Conservation (phyloP, 2,329 filamentous ascomycete species). For the Microdochium bolleyi region DNA sequence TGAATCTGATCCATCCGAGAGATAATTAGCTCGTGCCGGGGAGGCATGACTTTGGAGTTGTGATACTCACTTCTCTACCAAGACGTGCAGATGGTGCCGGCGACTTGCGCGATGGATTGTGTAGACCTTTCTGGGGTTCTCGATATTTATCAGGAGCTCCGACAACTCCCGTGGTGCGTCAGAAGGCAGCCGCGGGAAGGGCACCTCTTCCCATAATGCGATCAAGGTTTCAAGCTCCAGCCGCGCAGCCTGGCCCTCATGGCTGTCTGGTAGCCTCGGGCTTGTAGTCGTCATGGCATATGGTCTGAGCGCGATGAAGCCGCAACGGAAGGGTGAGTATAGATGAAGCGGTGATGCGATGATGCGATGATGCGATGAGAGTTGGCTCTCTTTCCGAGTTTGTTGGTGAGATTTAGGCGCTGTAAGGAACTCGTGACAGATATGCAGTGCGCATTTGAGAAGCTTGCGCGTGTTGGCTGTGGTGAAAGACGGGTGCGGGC, state of each 20-base stretch:
- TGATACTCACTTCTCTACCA: constrained; percentile 60
- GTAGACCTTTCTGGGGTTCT: constrained; percentile 54
- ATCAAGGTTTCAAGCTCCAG: constrained; percentile 41
- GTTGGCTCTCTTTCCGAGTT: no score
- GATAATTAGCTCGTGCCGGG: neutral
- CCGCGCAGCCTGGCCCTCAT: constrained; percentile 10
- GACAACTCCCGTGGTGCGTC: constrained; percentile 53
- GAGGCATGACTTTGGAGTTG: neutral
- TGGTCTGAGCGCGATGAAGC: constrained; percentile 1
- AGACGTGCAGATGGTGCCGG: constrained; percentile 55
- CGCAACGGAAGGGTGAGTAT: neutral
- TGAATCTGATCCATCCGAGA: constrained; percentile 48
- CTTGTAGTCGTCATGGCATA: constrained; percentile 44
- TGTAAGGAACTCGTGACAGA: no score
- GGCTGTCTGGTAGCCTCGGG: constrained; percentile 22
- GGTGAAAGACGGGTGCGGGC: no score
- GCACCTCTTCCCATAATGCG: constrained; percentile 53
- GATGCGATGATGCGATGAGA: no score
- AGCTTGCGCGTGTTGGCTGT: no score
- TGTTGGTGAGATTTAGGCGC: no score
- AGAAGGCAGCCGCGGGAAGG: constrained; percentile 49
- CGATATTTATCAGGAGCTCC: constrained; percentile 46
- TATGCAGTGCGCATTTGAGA: no score
- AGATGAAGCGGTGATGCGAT: no score
- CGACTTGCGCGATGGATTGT: constrained; percentile 52